A percentile compares a stretch with the other conserved stretches of the same genome.
phyloP scores from a whole-genome alignment of 345 rosid genomes.

The Alliaria petiolata region DNA sequence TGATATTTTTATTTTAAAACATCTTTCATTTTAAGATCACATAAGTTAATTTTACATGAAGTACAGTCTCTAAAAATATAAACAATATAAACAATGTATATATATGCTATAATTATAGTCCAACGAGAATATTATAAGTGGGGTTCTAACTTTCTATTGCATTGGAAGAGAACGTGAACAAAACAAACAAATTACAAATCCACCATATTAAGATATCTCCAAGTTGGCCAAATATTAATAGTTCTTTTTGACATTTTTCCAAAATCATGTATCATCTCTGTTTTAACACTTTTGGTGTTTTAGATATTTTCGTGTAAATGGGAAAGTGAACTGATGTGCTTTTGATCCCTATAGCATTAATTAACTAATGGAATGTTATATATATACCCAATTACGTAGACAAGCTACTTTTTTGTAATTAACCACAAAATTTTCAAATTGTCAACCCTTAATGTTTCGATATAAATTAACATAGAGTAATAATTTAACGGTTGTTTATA shows the following conservation, averaged over 20 bases:
- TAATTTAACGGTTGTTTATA: not conserved
- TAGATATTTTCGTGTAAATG: constrained; percentile 29
- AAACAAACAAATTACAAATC: constrained; percentile 4
- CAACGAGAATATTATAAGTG: constrained; percentile 6
- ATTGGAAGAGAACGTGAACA: not conserved
- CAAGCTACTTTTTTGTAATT: not conserved
- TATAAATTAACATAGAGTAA: not conserved
- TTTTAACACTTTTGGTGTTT: constrained; percentile 10
- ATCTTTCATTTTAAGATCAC: not conserved
- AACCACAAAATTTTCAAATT: not conserved
- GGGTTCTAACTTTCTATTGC: constrained; percentile 9
- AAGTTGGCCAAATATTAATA: constrained; percentile 29
- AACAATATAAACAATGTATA: not conserved
- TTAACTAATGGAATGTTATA: constrained; percentile 14
- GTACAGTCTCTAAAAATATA: not conserved
- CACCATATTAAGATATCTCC: constrained; percentile 7
- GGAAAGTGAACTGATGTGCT: too few species aligned
- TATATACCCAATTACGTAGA: not conserved
- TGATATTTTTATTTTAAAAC: too few species aligned
- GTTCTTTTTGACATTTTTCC: constrained; percentile 25
- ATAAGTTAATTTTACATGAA: not conserved
- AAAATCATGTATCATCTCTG: constrained; percentile 9
- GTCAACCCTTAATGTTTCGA: not conserved
- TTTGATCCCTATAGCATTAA: not conserved
- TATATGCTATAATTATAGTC: not conserved